phyloP scores from a whole-genome alignment of 306 rosid genomes.

The Lathyrus oleraceus region DNA sequence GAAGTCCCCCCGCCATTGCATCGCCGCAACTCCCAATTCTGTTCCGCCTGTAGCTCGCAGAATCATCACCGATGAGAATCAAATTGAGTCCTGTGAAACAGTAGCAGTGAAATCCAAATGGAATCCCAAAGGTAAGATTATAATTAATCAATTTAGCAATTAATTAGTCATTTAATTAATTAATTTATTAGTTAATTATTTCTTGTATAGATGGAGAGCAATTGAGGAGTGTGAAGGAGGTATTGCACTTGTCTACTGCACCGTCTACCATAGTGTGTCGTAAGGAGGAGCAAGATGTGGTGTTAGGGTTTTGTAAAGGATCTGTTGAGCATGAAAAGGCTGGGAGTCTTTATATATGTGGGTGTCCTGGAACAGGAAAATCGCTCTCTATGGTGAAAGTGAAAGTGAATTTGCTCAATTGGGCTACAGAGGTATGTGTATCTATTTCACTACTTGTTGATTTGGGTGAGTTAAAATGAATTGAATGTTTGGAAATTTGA shows the following conservation, averaged over 20 bases:
- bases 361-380: constrained; percentile 93
- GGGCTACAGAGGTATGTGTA: constrained; percentile 62
- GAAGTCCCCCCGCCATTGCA: constrained; percentile 54
- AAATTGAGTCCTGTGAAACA: constrained; percentile 20
- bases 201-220: constrained; percentile 68
- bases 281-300: constrained; percentile 72
- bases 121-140: constrained; percentile 65
- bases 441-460: not conserved
- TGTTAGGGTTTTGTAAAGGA: constrained; percentile 69
- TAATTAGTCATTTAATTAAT: not conserved
- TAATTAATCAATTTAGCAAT: not conserved
- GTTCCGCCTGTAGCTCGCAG: constrained; percentile 36
- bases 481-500: not conserved
- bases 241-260: constrained; percentile 67
- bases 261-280: constrained; percentile 70
- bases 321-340: constrained; percentile 67
- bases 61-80: constrained; percentile 16
- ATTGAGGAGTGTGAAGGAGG: constrained; percentile 64
- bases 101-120: constrained; percentile 46
- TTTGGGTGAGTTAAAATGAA: not conserved
- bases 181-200: not conserved
- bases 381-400: constrained; percentile 77
- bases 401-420: constrained; percentile 51
- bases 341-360: constrained; percentile 82
- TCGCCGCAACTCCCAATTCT: constrained; percentile 32